A percentile compares a stretch with the other conserved stretches of the same genome.
Conservation (phyloP, 208 protist species). For the Endotrypanum monterogeii region DNA sequence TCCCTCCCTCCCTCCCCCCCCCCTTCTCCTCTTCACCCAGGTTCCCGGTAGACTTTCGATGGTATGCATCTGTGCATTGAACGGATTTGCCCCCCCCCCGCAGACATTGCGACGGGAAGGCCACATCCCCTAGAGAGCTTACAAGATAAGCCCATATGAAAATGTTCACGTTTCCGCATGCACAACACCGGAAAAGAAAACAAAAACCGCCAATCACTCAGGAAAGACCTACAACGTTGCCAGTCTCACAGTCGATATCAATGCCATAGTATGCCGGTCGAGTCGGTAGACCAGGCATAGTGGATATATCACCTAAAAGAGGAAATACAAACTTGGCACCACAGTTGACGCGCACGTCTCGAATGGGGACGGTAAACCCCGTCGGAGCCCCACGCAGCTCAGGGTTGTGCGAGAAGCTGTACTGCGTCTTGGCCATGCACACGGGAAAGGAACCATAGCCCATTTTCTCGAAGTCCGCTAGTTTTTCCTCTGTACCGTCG, state of each 20-base stretch:
- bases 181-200: too few relatives aligned
- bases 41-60: background rate
- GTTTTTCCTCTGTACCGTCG: slow-evolving; percentile 87
- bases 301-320: slow-evolving; percentile 93
- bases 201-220: slow-evolving; percentile 35
- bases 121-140: background rate
- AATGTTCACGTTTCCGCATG: background rate
- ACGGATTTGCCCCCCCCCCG: too few relatives aligned
- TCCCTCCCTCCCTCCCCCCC: too few relatives aligned
- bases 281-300: slow-evolving; percentile 96
- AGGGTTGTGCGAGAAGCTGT: slow-evolving; percentile 94
- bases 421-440: slow-evolving; percentile 99
- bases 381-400: slow-evolving; percentile 89
- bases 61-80: background rate
- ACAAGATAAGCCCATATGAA: background rate
- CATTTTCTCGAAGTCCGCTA: slow-evolving; percentile 78
- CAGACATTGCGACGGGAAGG: too few relatives aligned
- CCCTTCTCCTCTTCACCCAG: background rate
- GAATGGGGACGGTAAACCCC: slow-evolving; percentile 92
- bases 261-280: slow-evolving; percentile 96
- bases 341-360: slow-evolving; percentile 92
- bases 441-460: slow-evolving; percentile 92
- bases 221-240: slow-evolving; percentile 92
- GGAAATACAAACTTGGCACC: slow-evolving; percentile 97
- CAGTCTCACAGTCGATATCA: slow-evolving; percentile 95